These are phyloP conservation scores for Oryza coarctata DNA, from an alignment of 176 grass and related monocot species.

Conservation along the genomic window DNA sequence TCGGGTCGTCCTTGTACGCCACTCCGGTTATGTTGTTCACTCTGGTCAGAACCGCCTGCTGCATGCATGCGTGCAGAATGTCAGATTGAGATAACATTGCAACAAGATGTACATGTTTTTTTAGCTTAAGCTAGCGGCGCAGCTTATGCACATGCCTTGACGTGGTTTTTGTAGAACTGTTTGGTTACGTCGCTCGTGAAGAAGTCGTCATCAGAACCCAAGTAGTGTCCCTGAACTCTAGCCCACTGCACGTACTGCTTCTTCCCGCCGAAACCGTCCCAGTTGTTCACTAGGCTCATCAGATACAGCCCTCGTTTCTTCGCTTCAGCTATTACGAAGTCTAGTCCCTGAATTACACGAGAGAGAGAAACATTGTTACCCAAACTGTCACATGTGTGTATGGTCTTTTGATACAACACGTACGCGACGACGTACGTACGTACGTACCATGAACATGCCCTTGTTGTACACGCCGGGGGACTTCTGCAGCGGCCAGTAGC, in stretches of 20 bases:
- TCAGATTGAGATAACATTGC: no score
- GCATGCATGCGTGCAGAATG: not conserved
- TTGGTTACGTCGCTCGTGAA: slow-evolving; percentile 40
- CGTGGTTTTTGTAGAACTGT: slow-evolving; percentile 70
- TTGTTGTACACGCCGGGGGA: slow-evolving; percentile 77
- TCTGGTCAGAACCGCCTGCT: slow-evolving; percentile 52
- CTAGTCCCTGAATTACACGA: slow-evolving; percentile 52
- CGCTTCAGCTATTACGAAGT: slow-evolving; percentile 65
- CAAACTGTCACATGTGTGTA: not conserved
- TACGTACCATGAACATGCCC: slow-evolving; percentile 57
- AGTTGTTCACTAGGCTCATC: slow-evolving; percentile 82
- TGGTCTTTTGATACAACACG: not conserved
- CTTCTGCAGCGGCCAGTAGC: slow-evolving; percentile 57
- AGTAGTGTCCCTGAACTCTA: slow-evolving; percentile 42
- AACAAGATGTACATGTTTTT: not conserved
- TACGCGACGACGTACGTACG: not conserved
- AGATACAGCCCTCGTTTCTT: slow-evolving; percentile 59
- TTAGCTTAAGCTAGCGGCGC: not conserved
- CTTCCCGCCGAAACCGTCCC: slow-evolving; percentile 67
- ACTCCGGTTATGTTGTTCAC: slow-evolving; percentile 64
- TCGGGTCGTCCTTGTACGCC: slow-evolving; percentile 72
- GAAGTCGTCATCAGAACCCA: slow-evolving; percentile 64
- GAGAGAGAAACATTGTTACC: not conserved
- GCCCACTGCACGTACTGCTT: slow-evolving; percentile 86
- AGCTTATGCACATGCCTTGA: slow-evolving; percentile 37